These are phyloP conservation scores for Mycena metata DNA, from an alignment of 768 basidiomycete genomes.

Conservation along the genomic window DNA sequence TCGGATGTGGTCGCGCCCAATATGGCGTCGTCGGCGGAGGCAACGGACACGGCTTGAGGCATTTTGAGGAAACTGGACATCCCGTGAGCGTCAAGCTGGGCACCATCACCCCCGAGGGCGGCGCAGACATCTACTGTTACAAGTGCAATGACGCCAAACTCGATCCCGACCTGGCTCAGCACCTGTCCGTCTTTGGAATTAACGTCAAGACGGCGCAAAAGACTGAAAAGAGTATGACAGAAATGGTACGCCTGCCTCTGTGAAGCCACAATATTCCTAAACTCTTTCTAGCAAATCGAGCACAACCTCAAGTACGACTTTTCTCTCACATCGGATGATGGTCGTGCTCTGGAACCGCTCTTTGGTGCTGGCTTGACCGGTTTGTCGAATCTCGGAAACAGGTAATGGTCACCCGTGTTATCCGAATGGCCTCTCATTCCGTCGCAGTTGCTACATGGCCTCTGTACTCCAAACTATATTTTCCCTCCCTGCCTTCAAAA, in stretches of 20 bases:
- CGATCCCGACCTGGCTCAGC: slow-evolving; percentile 60
- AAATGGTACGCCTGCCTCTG: slow-evolving; percentile 71
- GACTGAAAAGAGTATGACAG: slow-evolving; percentile 97
- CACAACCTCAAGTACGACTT: slow-evolving; percentile 97
- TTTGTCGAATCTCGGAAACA: slow-evolving; percentile 93
- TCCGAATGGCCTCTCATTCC: neutral
- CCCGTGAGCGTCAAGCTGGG: slow-evolving; percentile 93
- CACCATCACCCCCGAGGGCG: slow-evolving; percentile 96
- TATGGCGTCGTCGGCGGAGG: slow-evolving; percentile 81
- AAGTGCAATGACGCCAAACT: slow-evolving; percentile 76
- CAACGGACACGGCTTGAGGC: slow-evolving; percentile 89
- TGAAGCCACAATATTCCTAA: neutral
- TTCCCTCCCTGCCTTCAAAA: slow-evolving; percentile 81
- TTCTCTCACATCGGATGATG: slow-evolving; percentile 88
- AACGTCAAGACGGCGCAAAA: slow-evolving; percentile 85
- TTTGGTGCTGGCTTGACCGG: slow-evolving; percentile 94
- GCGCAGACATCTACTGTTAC: slow-evolving; percentile 97
- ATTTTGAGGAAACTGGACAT: slow-evolving; percentile 81
- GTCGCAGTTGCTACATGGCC: slow-evolving; percentile 93
- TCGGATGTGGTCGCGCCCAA: slow-evolving; percentile 91
- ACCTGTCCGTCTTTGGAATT: slow-evolving; percentile 89
- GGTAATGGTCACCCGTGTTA: slow-evolving; percentile 45
- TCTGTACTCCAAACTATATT: slow-evolving; percentile 92
- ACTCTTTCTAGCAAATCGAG: slow-evolving; percentile 84
- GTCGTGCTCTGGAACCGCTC: slow-evolving; percentile 87